These are phyloP conservation scores for Hemileccinum impolitum DNA, from an alignment of 768 basidiomycete species.

Conservation along the genomic window DNA sequence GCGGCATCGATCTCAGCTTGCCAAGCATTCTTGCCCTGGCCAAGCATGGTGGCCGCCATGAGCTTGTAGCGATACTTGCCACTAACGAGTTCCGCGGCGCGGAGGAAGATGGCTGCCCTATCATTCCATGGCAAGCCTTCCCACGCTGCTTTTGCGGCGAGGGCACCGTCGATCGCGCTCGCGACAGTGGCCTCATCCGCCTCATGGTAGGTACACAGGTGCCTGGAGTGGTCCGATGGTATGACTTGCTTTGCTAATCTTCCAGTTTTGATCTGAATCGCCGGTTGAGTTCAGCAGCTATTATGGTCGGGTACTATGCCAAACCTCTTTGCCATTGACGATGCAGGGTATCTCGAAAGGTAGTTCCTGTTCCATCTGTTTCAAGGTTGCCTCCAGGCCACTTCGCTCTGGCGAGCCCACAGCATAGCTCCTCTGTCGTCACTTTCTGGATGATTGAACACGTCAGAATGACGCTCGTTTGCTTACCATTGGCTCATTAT, in stretches of 20 bases:
- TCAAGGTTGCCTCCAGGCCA: conserved; percentile 66
- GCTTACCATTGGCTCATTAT: conserved; percentile 93
- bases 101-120: conserved; percentile 95
- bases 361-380: conserved; percentile 75
- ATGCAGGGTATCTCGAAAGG: conserved; percentile 94
- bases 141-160: conserved; percentile 86
- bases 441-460: neutral
- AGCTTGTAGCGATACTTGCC: conserved; percentile 96
- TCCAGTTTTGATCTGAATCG: conserved; percentile 71
- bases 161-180: conserved; percentile 81
- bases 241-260: conserved; percentile 74
- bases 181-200: conserved; percentile 75
- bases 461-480: neutral
- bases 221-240: conserved; percentile 80
- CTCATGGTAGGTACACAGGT: conserved; percentile 85
- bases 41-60: conserved; percentile 94
- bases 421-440: conserved; percentile 65
- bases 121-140: conserved; percentile 96
- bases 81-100: conserved; percentile 93
- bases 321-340: conserved; percentile 82
- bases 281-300: neutral
- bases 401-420: conserved; percentile 75
- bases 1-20: conserved; percentile 99
- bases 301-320: conserved; percentile 21
- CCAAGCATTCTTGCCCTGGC: conserved; percentile 99